Conservation (phyloP, 176 grass and related monocot species). For the Pharus latifolius region DNA sequence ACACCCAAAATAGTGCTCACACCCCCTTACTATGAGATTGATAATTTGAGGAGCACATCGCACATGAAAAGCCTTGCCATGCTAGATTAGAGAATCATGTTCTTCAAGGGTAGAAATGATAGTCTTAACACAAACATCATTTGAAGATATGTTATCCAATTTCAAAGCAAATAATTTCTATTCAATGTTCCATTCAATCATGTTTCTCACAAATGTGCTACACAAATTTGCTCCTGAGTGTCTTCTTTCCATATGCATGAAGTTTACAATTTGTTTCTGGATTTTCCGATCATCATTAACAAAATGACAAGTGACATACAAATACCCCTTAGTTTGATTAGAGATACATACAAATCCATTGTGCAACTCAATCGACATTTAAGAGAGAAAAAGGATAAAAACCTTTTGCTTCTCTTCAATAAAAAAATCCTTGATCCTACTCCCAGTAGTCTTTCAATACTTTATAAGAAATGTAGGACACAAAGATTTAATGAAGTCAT, state of each 20-base stretch:
- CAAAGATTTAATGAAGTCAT: background rate
- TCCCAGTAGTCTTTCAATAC: background rate
- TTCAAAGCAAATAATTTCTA: background rate
- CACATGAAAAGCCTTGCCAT: background rate
- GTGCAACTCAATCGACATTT: background rate
- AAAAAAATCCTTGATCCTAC: background rate
- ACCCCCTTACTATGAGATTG: background rate
- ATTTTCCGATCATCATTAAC: background rate
- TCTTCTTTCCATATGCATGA: too few relatives aligned
- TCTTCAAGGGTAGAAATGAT: too few relatives aligned
- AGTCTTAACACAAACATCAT: too few relatives aligned
- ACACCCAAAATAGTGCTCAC: background rate
- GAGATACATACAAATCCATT: background rate
- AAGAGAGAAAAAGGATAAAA: background rate
- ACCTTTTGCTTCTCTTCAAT: background rate
- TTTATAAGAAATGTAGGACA: background rate
- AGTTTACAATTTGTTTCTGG: background rate
- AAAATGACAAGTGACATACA: background rate
- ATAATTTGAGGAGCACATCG: background rate
- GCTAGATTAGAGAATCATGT: too few relatives aligned
- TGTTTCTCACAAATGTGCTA: too few relatives aligned
- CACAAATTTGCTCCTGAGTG: background rate
- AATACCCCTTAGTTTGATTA: background rate
- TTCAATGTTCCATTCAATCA: background rate
- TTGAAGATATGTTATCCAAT: too few relatives aligned